A percentile compares a stretch with the other conserved stretches of the same genome.
phyloP scores from a whole-genome alignment of 495 filamentous ascomycete genomes.

The Lasiosphaeris hirsuta region DNA sequence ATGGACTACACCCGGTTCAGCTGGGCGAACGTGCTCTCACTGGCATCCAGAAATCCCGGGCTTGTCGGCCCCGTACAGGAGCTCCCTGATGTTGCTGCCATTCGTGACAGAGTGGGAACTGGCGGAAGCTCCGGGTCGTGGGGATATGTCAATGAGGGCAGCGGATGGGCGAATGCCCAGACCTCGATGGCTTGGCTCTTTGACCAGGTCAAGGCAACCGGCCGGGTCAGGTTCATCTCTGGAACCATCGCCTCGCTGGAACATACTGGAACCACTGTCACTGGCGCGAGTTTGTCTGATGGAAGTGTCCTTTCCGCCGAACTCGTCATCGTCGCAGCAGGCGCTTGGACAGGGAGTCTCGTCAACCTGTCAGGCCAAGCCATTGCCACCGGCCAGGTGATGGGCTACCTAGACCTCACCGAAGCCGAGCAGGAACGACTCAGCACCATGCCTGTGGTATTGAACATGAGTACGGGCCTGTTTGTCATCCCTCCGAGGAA shows the following conservation, averaged over 20 bases:
- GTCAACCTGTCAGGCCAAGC: constrained; percentile 75
- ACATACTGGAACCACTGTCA: constrained; percentile 33
- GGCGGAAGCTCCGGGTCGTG: constrained; percentile 53
- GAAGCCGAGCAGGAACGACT: constrained; percentile 63
- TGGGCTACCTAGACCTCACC: constrained; percentile 72
- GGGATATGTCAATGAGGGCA: constrained; percentile 78
- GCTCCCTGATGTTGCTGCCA: constrained; percentile 47
- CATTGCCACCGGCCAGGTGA: constrained; percentile 73
- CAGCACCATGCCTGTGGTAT: constrained; percentile 63
- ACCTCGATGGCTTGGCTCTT: constrained; percentile 64
- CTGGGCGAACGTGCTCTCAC: constrained; percentile 57
- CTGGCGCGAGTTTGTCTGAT: constrained; percentile 54
- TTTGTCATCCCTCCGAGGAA: constrained; percentile 78
- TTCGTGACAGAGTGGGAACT: constrained; percentile 45
- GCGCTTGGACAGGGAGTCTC: constrained; percentile 76
- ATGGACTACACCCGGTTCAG: constrained; percentile 64
- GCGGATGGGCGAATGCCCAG: constrained; percentile 84
- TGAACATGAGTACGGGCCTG: constrained; percentile 77
- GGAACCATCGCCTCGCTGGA: constrained; percentile 60
- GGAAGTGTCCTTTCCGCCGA: constrained; percentile 59
- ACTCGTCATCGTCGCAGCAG: constrained; percentile 75
- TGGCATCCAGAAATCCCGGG: constrained; percentile 34
- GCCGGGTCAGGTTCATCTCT: constrained; percentile 60
- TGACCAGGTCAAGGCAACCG: constrained; percentile 48
- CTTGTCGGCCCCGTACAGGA: constrained; percentile 50